phyloP scores from a whole-genome alignment of 352 stramenopile species.

The Phytopythium helicoides region DNA sequence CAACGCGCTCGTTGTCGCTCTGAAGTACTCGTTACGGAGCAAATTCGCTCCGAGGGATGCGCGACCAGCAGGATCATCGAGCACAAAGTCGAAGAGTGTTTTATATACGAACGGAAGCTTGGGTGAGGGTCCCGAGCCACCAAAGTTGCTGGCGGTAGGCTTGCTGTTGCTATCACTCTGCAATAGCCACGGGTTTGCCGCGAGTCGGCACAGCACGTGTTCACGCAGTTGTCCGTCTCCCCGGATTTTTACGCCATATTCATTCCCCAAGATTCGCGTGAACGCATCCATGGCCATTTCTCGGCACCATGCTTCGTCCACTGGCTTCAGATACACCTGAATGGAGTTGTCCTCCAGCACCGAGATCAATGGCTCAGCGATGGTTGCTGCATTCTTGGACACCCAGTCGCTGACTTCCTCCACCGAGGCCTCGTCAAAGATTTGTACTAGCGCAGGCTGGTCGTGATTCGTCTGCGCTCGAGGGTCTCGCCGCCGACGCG shows the following conservation, averaged over 20 bases:
- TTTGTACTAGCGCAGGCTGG: slow-evolving; percentile 47
- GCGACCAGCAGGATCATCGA: slow-evolving; percentile 50
- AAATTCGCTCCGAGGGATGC: slow-evolving; percentile 50
- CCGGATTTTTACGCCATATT: slow-evolving; percentile 66
- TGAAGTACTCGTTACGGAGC: slow-evolving; percentile 63
- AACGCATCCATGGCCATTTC: slow-evolving; percentile 74
- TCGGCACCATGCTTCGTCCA: slow-evolving; percentile 53
- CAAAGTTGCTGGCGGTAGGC: background rate
- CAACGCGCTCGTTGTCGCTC: slow-evolving; percentile 20
- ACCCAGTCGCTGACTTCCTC: slow-evolving; percentile 79
- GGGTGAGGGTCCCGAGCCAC: slow-evolving; percentile 2
- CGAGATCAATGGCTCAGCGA: slow-evolving; percentile 76
- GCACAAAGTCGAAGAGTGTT: slow-evolving; percentile 66
- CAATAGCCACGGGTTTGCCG: slow-evolving; percentile 59
- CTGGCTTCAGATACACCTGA: slow-evolving; percentile 72
- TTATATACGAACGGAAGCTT: slow-evolving; percentile 58
- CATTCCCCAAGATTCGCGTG: slow-evolving; percentile 69
- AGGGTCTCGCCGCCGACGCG: slow-evolving; percentile 45
- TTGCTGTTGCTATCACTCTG: slow-evolving; percentile 43
- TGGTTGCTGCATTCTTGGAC: slow-evolving; percentile 74
- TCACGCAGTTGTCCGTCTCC: slow-evolving; percentile 63
- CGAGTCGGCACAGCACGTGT: slow-evolving; percentile 64
- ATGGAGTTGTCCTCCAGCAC: slow-evolving; percentile 74
- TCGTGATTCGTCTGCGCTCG: slow-evolving; percentile 36
- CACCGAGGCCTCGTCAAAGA: slow-evolving; percentile 64